These are phyloP conservation scores for Spizellomyces sp. DNA, from an alignment of 192 early-diverging fungal genomes.

Conservation along the genomic window DNA sequence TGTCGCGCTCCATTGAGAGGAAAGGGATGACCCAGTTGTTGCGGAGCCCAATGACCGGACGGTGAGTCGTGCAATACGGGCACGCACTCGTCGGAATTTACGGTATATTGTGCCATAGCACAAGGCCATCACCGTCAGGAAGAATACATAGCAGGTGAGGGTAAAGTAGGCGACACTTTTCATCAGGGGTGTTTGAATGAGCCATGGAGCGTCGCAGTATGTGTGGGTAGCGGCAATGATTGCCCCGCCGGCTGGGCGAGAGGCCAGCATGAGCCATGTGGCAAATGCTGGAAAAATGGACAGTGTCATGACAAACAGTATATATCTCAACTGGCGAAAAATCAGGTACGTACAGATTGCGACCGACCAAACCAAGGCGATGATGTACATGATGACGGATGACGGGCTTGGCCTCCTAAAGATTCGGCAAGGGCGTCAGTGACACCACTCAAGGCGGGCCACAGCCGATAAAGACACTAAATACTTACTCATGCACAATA, in stretches of 20 bases:
- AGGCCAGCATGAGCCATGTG: background rate
- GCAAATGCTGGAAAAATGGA: too few species aligned
- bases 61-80: too few species aligned
- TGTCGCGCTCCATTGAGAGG: too few species aligned
- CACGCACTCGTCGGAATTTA: background rate
- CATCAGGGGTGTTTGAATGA: background rate
- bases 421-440: too few species aligned
- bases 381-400: background rate
- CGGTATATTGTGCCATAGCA: background rate
- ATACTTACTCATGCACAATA: conserved; percentile 1
- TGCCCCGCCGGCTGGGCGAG: background rate
- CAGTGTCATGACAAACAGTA: too few species aligned
- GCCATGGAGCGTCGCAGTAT: conserved; percentile 6
- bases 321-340: too few species aligned
- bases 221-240: background rate
- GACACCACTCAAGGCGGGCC: too few species aligned
- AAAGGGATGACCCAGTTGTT: too few species aligned
- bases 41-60: background rate
- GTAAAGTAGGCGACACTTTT: background rate
- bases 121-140: background rate
- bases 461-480: too few species aligned
- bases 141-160: background rate
- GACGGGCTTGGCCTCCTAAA: too few species aligned
- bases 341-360: too few species aligned
- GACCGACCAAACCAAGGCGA: background rate